Percentiles rank a stretch among this genome's conserved stretches.
phyloP scores from a whole-genome alignment of 805 yeast species.

The Komagataella kurtzmanii region DNA sequence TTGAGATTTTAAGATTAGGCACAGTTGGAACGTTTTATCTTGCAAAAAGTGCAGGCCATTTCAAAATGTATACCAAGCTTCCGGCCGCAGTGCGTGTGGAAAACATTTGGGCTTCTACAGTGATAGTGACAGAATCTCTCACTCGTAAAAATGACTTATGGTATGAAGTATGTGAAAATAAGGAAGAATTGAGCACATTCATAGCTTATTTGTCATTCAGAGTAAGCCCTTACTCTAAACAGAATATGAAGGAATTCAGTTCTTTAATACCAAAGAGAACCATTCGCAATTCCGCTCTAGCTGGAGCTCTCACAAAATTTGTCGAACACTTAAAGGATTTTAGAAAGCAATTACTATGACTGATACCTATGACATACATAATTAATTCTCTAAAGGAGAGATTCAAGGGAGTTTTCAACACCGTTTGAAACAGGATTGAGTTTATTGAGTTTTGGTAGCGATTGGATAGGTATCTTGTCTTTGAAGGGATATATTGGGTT shows the following conservation, averaged over 20 bases:
- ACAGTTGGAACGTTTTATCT: background rate
- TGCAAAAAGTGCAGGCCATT: background rate
- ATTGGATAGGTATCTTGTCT: background rate
- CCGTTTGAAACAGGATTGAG: background rate
- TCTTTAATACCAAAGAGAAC: background rate
- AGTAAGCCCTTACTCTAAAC: background rate
- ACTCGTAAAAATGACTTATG: background rate
- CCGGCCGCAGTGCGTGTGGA: background rate
- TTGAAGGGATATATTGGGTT: background rate
- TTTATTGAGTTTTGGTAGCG: background rate
- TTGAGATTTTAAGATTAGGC: background rate
- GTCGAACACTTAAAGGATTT: background rate
- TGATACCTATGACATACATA: background rate
- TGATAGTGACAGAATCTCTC: background rate
- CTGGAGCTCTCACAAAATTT: background rate
- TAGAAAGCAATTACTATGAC: background rate
- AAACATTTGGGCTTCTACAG: background rate
- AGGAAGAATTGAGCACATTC: background rate
- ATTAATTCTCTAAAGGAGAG: background rate
- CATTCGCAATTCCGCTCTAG: background rate
- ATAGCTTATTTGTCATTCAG: background rate
- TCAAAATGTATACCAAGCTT: background rate
- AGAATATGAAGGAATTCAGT: background rate
- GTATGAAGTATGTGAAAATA: background rate
- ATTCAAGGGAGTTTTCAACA: background rate